Evolutionary conservation across 352 stramenopile species (phyloP).

Genomic region (Albugo candida): DNA sequence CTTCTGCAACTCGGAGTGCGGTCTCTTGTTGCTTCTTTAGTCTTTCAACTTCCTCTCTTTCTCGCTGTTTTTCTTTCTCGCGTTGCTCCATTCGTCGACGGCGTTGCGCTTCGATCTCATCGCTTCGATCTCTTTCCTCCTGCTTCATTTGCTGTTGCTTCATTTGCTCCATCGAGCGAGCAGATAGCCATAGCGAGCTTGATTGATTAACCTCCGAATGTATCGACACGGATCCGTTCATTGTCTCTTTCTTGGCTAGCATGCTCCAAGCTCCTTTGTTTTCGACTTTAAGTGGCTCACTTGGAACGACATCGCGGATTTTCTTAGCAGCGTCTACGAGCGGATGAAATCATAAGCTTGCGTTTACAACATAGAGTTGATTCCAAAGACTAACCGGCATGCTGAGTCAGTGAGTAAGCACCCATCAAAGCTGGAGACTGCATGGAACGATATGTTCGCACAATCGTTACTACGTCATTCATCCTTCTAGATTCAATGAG

Average conservation of each 20-base stretch:
- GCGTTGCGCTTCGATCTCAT: constrained; percentile 49
- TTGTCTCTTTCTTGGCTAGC: constrained; percentile 56
- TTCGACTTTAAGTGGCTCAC: constrained; percentile 56
- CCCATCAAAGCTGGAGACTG: constrained; percentile 40
- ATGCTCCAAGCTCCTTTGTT: constrained; percentile 72
- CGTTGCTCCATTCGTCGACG: constrained; percentile 37
- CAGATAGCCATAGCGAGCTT: constrained; percentile 68
- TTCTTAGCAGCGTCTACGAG: constrained; percentile 45
- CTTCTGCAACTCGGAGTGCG: constrained; percentile 19
- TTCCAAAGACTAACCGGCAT: constrained; percentile 7
- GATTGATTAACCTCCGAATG: constrained; percentile 42
- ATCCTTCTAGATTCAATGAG: constrained; percentile 63
- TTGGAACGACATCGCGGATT: constrained; percentile 43
- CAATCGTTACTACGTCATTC: neutral
- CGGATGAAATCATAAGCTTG: constrained; percentile 11
- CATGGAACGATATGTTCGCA: constrained; percentile 6
- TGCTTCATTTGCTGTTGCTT: constrained; percentile 77
- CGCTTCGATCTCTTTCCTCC: constrained; percentile 51
- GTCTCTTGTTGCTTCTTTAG: constrained; percentile 33
- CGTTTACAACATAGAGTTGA: constrained; percentile 10
- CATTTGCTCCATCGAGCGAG: constrained; percentile 69
- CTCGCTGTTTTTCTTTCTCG: constrained; percentile 42
- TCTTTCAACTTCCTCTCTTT: constrained; percentile 48
- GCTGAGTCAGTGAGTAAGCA: constrained; percentile 27
- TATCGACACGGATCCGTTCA: constrained; percentile 27